phyloP scores from a whole-genome alignment of 192 early-diverging fungal genomes.

The Lunasporangiospora selenospora region DNA sequence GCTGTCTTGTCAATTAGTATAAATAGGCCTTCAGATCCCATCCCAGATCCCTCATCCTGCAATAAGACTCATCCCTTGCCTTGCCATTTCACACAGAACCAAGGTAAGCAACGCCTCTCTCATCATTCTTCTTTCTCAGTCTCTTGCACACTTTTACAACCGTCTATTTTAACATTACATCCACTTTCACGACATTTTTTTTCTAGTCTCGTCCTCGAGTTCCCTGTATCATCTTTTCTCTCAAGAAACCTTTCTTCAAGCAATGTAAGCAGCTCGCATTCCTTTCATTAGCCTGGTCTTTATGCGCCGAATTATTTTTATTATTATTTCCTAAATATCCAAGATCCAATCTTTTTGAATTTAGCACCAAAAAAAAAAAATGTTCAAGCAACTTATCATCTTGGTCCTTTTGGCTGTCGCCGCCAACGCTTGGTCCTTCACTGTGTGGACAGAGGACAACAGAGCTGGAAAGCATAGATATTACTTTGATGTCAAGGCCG shows the following conservation, averaged over 20 bases:
- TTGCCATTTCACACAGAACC: not conserved
- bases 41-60: conserved; percentile 6
- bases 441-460: not conserved
- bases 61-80: not conserved
- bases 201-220: not conserved
- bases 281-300: not conserved
- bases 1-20: not conserved
- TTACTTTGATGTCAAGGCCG: conserved; percentile 2
- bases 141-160: not conserved
- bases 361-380: not conserved
- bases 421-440: conserved; percentile 19
- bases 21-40: not conserved
- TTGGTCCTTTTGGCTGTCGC: conserved; percentile 1
- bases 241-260: not conserved
- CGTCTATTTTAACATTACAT: not conserved
- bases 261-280: conserved; percentile 5
- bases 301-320: not conserved
- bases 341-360: not conserved
- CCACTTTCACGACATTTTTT: not conserved
- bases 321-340: not conserved
- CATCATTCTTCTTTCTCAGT: not conserved
- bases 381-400: conserved; percentile 6
- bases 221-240: not conserved
- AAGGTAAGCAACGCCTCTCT: conserved; percentile 3
- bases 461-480: not conserved